phyloP scores from a whole-genome alignment of 2,329 filamentous ascomycete genomes.

The Cryphonectria parasitica region DNA sequence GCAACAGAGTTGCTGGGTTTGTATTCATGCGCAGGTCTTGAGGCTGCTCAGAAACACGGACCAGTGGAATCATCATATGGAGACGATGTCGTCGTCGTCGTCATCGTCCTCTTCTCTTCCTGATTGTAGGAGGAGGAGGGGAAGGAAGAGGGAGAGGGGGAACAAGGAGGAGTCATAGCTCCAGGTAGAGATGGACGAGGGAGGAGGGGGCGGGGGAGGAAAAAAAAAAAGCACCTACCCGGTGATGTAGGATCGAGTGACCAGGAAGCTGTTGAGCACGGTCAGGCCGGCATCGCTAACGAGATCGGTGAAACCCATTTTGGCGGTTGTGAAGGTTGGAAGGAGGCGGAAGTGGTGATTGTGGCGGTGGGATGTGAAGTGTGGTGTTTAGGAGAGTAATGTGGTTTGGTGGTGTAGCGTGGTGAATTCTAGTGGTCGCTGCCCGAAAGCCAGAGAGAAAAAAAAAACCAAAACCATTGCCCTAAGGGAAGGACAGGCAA shows the following conservation, averaged over 20 bases:
- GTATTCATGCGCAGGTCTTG: constrained; percentile 82
- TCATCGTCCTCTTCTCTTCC: background rate
- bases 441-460: constrained; percentile 17
- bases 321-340: constrained; percentile 2
- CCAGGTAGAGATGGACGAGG: background rate
- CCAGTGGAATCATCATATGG: constrained; percentile 75
- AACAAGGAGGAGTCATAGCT: background rate
- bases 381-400: background rate
- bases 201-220: background rate
- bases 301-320: constrained; percentile 38
- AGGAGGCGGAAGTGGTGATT: constrained; percentile 1
- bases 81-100: background rate
- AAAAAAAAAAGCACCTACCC: constrained; percentile 61
- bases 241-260: constrained; percentile 73
- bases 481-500: constrained; percentile 7
- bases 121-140: background rate
- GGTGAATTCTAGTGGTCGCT: constrained; percentile 20
- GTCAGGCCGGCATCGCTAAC: constrained; percentile 36
- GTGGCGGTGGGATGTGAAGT: constrained; percentile 8
- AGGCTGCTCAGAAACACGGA: constrained; percentile 85
- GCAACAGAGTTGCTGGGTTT: constrained; percentile 65
- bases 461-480: background rate
- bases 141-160: background rate
- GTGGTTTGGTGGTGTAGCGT: constrained; percentile 19
- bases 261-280: constrained; percentile 68